phyloP scores from a whole-genome alignment of 495 filamentous ascomycete species.

The Astrothelium macrocarpum region DNA sequence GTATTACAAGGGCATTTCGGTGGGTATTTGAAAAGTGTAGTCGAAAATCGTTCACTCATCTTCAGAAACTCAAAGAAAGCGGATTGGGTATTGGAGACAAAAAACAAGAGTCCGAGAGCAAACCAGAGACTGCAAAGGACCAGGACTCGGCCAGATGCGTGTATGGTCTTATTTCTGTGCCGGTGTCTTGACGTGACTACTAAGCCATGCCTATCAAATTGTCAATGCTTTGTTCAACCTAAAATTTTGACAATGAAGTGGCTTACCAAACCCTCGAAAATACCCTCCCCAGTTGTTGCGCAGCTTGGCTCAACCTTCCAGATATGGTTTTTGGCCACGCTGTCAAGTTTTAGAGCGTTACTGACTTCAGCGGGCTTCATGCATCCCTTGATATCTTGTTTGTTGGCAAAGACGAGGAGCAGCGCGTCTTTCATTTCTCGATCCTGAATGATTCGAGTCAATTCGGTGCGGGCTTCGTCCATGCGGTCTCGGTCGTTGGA shows the following conservation, averaged over 20 bases:
- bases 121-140: neutral
- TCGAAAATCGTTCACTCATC: neutral
- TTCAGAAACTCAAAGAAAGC: neutral
- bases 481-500: conserved; percentile 77
- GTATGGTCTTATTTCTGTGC: neutral
- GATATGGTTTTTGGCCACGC: conserved; percentile 73
- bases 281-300: conserved; percentile 84
- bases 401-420: conserved; percentile 93
- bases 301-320: conserved; percentile 97
- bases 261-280: conserved; percentile 83
- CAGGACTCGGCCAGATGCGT: neutral
- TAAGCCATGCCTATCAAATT: conserved; percentile 16
- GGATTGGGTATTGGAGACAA: neutral
- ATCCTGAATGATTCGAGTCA: conserved; percentile 93
- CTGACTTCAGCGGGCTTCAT: conserved; percentile 82
- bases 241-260: neutral
- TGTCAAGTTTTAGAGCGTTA: conserved; percentile 69
- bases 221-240: neutral
- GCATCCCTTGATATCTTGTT: conserved; percentile 83
- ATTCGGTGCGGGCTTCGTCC: conserved; percentile 79
- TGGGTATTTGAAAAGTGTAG: neutral
- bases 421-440: conserved; percentile 96
- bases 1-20: neutral
- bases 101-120: neutral
- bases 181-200: conserved; percentile 21